A percentile compares a stretch with the other conserved stretches of the same genome.
These are phyloP conservation scores for Carpinus viminea DNA, from an alignment of 306 rosid genomes.

Conservation along the genomic window DNA sequence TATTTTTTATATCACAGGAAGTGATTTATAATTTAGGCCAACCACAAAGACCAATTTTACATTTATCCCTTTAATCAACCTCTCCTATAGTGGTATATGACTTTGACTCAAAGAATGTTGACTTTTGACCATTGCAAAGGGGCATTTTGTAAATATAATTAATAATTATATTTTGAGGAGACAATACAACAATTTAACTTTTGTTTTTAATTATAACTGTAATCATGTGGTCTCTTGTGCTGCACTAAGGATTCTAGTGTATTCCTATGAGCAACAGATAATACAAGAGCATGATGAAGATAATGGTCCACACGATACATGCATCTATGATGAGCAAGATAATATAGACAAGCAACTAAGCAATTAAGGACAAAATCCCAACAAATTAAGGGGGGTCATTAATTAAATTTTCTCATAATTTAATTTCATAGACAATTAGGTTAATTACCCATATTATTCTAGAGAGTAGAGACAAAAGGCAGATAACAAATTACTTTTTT, in stretches of 20 bases:
- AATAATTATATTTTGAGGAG: neutral
- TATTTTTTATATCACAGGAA: too few relatives aligned
- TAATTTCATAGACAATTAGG: too few relatives aligned
- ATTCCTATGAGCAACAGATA: constrained; percentile 21
- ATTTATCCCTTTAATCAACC: neutral
- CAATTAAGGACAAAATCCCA: too few relatives aligned
- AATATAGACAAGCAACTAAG: too few relatives aligned
- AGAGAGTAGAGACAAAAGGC: too few relatives aligned
- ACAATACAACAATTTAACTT: neutral
- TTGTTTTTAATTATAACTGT: neutral
- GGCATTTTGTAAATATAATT: neutral
- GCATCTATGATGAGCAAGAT: too few relatives aligned
- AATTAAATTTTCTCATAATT: too few relatives aligned
- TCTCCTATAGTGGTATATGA: neutral
- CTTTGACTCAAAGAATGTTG: neutral
- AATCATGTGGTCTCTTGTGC: constrained; percentile 26
- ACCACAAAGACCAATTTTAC: too few relatives aligned
- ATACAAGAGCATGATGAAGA: constrained; percentile 26
- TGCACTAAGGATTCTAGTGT: constrained; percentile 38
- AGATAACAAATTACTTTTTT: too few relatives aligned
- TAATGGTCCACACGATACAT: neutral
- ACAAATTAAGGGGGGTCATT: too few relatives aligned
- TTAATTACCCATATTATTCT: too few relatives aligned
- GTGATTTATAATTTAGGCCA: too few relatives aligned
- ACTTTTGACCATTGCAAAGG: neutral